Evolutionary conservation across 2,329 filamentous ascomycete species (phyloP), one percentile per base, ranked within the genome.

Genomic region (Aureobasidium lini): DNA sequence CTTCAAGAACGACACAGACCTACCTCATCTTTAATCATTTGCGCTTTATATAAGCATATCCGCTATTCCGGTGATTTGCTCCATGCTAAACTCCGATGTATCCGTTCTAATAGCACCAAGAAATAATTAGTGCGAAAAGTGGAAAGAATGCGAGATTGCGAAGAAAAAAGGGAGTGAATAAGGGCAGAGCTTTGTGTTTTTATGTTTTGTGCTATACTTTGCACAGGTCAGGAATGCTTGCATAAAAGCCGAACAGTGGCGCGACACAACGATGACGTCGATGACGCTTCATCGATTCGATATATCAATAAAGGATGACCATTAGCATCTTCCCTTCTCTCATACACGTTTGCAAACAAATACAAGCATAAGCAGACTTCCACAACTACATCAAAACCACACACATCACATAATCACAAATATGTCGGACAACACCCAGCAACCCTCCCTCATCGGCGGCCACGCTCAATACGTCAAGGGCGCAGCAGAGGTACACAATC

Each of bases 391-490:
- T 8, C 32, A 29, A 29, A 6, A 6, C 15, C n/a, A 34, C 43
- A 34, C 16, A 32, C 50, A 31, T n/a, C 16, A 8, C 34, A 52
- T 23, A 57, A 15, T 28, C n/a, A 42, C 37, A 48, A 62, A 9
- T 11, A 64, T 64, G 63, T 65, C 63, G 29, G 63, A 62, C 57
- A 62, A 63, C 61, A 60, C 57, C 36, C 53, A 62, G 23, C 75
- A 83, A 62, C 81, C 85, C 18, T 79, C 84, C 46, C 83, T 89
- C 63, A 68, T 88, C 44, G 76, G 79, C 61, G 79, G 81, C 43
- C 86, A 89, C 69, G 84, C 79, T 34, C 82, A 88, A 67, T 89
- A 87, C 67, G 79, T 83, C 67, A 89, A 88, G 67, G 86, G 86
- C 56, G 83, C 83, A 6, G 80, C 83, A 59, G 84, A 87, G 75